Conservation (phyloP, 345 rosid species). For the Eucalyptus globulus region DNA sequence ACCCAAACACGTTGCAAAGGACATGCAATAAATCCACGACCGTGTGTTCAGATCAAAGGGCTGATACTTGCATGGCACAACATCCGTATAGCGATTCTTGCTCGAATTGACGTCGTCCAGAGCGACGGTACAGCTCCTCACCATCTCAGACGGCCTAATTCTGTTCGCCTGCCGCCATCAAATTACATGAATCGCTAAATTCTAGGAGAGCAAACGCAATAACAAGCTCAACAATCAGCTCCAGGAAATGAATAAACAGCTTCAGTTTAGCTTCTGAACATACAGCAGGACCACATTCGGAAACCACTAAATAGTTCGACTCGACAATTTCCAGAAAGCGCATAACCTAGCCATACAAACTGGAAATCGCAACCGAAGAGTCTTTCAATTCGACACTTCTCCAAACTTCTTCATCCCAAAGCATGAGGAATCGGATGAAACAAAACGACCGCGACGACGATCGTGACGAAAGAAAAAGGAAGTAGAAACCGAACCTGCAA, state of each 20-base stretch:
- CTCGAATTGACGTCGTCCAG: conserved; percentile 33
- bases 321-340: not conserved
- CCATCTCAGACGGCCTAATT: conserved; percentile 38
- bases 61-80: conserved; percentile 51
- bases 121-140: conserved; percentile 38
- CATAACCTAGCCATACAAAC: not conserved
- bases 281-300: not conserved
- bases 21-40: not conserved
- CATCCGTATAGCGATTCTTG: conserved; percentile 69
- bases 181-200: not conserved
- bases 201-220: not conserved
- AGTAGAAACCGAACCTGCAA: conserved; percentile 34
- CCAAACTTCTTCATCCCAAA: not conserved
- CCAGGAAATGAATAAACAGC: not conserved
- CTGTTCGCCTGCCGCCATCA: conserved; percentile 28
- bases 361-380: not conserved
- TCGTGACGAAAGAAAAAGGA: not conserved
- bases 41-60: not conserved
- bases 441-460: not conserved
- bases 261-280: not conserved
- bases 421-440: not conserved
- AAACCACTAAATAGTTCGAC: not conserved
- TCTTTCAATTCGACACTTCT: not conserved
- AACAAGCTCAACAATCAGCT: not conserved
- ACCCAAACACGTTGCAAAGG: not conserved